Conservation (phyloP, 78 protist genomes). For the Dictyostelium firmibasis region DNA sequence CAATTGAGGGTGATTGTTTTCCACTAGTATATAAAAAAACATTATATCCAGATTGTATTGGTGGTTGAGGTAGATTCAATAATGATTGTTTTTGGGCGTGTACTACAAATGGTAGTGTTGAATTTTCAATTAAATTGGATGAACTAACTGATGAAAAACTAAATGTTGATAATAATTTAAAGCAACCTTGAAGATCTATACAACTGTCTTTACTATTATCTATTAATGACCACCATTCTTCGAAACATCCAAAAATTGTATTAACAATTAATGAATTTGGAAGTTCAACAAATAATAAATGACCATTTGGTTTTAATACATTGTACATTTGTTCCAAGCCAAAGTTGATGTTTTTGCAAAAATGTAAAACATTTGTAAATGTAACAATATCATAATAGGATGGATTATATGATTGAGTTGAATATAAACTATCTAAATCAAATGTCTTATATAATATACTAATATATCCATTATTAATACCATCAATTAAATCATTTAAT, state of each 20-base stretch:
- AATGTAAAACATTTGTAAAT: conserved; percentile 19
- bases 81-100: neutral
- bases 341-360: neutral
- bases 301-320: too few species aligned
- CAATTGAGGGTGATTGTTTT: neutral
- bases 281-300: conserved; percentile 6
- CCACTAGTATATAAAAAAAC: neutral
- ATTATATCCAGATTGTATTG: neutral
- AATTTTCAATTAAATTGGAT: too few species aligned
- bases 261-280: neutral
- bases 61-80: too few species aligned
- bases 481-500: neutral
- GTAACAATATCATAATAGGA: too few species aligned
- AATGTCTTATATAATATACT: neutral
- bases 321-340: neutral
- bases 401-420: neutral
- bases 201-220: neutral
- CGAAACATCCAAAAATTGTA: conserved; percentile 34
- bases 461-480: neutral
- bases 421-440: neutral
- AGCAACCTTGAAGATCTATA: neutral
- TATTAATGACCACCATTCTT: neutral
- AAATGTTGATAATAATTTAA: neutral
- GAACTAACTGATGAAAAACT: too few species aligned
- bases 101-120: neutral